phyloP scores from a whole-genome alignment of 768 basidiomycete genomes.

The Artomyces pyxidatus region DNA sequence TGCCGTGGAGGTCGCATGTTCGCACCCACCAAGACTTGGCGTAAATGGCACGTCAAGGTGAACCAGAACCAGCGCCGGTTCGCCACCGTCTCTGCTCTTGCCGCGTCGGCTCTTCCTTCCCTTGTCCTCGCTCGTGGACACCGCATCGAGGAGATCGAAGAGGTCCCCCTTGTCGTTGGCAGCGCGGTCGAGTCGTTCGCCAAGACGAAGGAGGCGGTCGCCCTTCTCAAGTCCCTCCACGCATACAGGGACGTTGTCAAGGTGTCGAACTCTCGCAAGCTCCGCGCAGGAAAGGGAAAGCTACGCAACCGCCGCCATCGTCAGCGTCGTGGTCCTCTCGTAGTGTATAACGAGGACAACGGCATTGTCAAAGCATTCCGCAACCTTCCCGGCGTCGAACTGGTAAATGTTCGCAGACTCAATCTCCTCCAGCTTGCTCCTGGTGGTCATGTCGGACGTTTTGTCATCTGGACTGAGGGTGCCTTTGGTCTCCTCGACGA shows the following conservation, averaged over 20 bases:
- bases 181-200: conserved; percentile 75
- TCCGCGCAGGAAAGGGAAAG: conserved; percentile 97
- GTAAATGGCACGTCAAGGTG: conserved; percentile 99
- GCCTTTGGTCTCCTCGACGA: conserved; percentile 92
- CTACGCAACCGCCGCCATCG: conserved; percentile 93
- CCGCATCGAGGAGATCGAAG: conserved; percentile 94
- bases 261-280: conserved; percentile 94
- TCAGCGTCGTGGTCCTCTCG: conserved; percentile 93
- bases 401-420: conserved; percentile 86
- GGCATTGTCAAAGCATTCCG: conserved; percentile 98
- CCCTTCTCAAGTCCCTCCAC: conserved; percentile 82
- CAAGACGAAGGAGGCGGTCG: conserved; percentile 96
- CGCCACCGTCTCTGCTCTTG: conserved; percentile 94
- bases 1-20: conserved; percentile 99
- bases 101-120: conserved; percentile 94
- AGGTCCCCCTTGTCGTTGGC: conserved; percentile 90
- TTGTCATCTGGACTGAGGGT: conserved; percentile 97
- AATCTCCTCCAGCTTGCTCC: conserved; percentile 99
- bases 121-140: conserved; percentile 99
- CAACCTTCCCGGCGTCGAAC: conserved; percentile 96
- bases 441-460: conserved; percentile 97
- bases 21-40: conserved; percentile 98
- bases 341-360: conserved; percentile 96
- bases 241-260: conserved; percentile 93
- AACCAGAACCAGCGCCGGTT: conserved; percentile 99